phyloP scores from a whole-genome alignment of 1,284 basidiomycete genomes.

The Serendipita sp. region DNA sequence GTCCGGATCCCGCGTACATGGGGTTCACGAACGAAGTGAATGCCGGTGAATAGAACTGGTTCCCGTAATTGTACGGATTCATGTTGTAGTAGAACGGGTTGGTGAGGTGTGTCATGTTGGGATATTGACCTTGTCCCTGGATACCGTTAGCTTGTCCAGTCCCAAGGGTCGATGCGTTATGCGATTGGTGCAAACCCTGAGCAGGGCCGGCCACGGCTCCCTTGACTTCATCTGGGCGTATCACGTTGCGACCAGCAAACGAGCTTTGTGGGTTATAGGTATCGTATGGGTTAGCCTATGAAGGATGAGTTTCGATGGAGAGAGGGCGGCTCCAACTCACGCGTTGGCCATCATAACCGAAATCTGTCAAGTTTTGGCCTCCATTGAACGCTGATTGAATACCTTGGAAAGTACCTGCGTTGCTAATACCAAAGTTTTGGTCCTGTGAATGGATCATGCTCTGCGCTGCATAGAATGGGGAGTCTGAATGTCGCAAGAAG shows the following conservation, averaged over 20 bases:
- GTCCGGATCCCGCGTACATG: neutral
- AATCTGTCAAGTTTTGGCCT: neutral
- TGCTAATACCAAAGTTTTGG: neutral
- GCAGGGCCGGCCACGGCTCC: neutral
- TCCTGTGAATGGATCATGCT: neutral
- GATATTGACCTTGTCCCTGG: conserved; percentile 5
- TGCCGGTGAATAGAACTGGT: neutral
- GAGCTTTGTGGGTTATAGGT: neutral
- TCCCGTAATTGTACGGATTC: neutral
- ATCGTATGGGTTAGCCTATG: neutral
- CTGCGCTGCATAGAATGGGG: neutral
- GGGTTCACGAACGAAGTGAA: conserved; percentile 3
- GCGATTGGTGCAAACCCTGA: neutral
- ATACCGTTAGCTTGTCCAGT: neutral
- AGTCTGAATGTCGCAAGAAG: neutral
- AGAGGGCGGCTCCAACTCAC: neutral
- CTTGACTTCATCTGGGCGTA: conserved; percentile 1
- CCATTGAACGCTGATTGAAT: neutral
- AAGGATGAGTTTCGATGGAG: neutral
- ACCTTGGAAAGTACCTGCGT: neutral
- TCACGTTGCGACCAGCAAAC: neutral
- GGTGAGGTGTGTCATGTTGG: neutral
- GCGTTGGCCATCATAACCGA: neutral
- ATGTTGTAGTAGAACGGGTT: conserved; percentile 4
- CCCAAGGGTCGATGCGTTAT: neutral